Conservation (phyloP, 228 moss, liverwort and hornwort species). For the Sphagnum fallax region DNA sequence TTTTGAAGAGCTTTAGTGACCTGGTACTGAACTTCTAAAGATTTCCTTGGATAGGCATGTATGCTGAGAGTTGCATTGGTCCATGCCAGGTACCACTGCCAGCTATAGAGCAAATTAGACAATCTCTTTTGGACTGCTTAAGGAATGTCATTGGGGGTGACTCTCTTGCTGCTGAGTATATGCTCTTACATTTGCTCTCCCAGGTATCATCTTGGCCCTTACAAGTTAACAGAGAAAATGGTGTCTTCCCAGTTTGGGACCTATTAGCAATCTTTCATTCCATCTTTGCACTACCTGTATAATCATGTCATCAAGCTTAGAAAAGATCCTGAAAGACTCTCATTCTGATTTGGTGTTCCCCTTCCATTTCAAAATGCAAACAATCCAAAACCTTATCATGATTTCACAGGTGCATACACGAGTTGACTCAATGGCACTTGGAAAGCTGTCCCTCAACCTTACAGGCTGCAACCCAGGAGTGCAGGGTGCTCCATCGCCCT, state of each 20-base stretch:
- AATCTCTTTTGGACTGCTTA: slow-evolving; percentile 45
- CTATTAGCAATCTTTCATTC: too few relatives aligned
- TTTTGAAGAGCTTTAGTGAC: too few relatives aligned
- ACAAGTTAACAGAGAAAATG: too few relatives aligned
- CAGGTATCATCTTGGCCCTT: slow-evolving; percentile 38
- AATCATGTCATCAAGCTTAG: too few relatives aligned
- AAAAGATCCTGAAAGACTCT: too few relatives aligned
- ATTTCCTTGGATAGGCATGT: too few relatives aligned
- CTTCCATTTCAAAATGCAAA: too few relatives aligned
- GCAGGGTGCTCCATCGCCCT: slow-evolving; percentile 28
- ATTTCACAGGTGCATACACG: slow-evolving; percentile 69
- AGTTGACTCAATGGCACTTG: slow-evolving; percentile 70
- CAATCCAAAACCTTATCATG: too few relatives aligned
- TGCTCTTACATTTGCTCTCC: slow-evolving; percentile 84
- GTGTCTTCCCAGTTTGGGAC: neutral
- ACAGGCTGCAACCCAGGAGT: slow-evolving; percentile 37
- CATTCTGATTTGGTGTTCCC: too few relatives aligned
- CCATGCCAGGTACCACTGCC: neutral
- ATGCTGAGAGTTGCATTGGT: too few relatives aligned
- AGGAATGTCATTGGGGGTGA: slow-evolving; percentile 75
- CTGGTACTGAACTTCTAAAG: too few relatives aligned
- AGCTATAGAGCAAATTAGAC: slow-evolving; percentile 28
- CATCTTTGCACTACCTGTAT: too few relatives aligned
- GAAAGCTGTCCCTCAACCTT: slow-evolving; percentile 81
- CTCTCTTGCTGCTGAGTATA: slow-evolving; percentile 73